phyloP scores from a whole-genome alignment of 2,329 filamentous ascomycete species.

The Plectosphaerella sp. region DNA sequence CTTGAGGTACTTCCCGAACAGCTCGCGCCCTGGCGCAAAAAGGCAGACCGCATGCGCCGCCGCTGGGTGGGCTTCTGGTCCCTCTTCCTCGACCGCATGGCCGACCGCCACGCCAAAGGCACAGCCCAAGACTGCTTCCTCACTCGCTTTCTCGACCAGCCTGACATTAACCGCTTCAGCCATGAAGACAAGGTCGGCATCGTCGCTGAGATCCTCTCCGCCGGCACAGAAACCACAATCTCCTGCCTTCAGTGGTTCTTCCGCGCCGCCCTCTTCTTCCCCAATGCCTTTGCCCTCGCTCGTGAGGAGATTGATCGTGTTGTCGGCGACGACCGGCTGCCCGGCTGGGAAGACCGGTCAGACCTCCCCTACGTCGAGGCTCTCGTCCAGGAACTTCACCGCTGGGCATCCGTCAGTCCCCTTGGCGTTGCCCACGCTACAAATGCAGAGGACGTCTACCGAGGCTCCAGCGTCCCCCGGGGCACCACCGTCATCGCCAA shows the following conservation, averaged over 20 bases:
- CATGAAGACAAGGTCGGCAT: background rate
- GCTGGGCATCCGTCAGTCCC: conserved; percentile 26
- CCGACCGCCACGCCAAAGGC: background rate
- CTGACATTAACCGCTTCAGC: background rate
- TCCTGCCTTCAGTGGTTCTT: conserved; percentile 14
- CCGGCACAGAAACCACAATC: conserved; percentile 23
- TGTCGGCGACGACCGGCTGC: conserved; percentile 21
- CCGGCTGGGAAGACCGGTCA: conserved; percentile 18
- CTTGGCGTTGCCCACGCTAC: conserved; percentile 42
- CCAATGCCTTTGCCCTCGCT: conserved; percentile 15
- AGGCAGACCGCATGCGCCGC: background rate
- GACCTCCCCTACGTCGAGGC: conserved; percentile 24
- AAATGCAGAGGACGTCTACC: conserved; percentile 42
- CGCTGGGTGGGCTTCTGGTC: background rate
- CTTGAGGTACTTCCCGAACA: conserved; percentile 2
- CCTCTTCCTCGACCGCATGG: background rate
- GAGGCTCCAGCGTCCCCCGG: conserved; percentile 42
- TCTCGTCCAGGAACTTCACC: conserved; percentile 21
- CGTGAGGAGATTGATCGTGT: conserved; percentile 20
- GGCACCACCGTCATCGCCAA: conserved; percentile 36
- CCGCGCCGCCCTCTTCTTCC: conserved; percentile 17
- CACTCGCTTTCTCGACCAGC: background rate
- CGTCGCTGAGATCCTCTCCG: conserved; percentile 5
- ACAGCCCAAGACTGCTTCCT: background rate
- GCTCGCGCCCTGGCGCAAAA: conserved; percentile 4